Conservation (phyloP, 2,329 filamentous ascomycete species). For the Penicillium sp. region DNA sequence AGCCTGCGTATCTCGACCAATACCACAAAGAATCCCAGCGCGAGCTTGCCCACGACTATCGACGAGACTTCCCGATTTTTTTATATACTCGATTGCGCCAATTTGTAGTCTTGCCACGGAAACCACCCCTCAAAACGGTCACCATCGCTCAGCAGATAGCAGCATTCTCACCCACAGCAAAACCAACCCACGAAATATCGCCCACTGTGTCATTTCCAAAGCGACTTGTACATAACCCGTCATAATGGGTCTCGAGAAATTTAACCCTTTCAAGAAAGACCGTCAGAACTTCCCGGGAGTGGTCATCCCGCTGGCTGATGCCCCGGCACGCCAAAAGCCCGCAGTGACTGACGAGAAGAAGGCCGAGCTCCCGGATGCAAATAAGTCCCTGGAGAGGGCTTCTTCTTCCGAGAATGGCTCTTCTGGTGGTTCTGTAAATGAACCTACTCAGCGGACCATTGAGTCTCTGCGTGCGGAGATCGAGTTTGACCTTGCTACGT, state of each 20-base stretch:
- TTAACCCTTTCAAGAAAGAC: slow-evolving; percentile 58
- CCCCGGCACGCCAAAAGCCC: slow-evolving; percentile 39
- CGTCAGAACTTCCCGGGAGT: slow-evolving; percentile 54
- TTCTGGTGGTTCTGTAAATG: slow-evolving; percentile 29
- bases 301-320: slow-evolving; percentile 55
- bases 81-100: slow-evolving; percentile 14
- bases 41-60: slow-evolving; percentile 7
- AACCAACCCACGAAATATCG: slow-evolving; percentile 1
- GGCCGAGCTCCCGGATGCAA: slow-evolving; percentile 27
- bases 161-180: slow-evolving; percentile 9
- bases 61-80: not conserved
- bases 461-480: slow-evolving; percentile 72
- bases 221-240: slow-evolving; percentile 18
- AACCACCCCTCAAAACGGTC: not conserved
- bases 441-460: slow-evolving; percentile 62
- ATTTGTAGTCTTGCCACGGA: slow-evolving; percentile 19
- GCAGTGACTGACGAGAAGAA: slow-evolving; percentile 34
- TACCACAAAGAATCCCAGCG: slow-evolving; percentile 2
- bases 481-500: slow-evolving; percentile 60
- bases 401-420: slow-evolving; percentile 46
- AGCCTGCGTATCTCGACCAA: not conserved
- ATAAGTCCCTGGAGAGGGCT: slow-evolving; percentile 36
- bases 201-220: slow-evolving; percentile 10
- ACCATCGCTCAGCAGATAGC: slow-evolving; percentile 9
- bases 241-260: slow-evolving; percentile 36